Percentiles rank a stretch among this genome's conserved stretches.
Conservation (phyloP, 768 basidiomycete genomes). For the Leccinum subgranulosum region DNA sequence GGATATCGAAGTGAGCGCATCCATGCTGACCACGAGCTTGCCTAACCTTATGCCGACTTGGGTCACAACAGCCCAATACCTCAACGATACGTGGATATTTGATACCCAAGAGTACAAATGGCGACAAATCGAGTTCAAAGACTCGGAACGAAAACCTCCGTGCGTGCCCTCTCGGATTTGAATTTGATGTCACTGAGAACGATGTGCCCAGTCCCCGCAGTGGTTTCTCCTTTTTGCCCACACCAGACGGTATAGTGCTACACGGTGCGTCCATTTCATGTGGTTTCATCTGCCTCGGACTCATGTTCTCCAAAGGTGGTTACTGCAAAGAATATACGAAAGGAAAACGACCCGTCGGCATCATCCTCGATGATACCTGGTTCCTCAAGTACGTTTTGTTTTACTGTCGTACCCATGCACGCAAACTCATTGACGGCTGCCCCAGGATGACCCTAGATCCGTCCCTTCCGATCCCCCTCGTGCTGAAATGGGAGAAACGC, state of each 20-base stretch:
- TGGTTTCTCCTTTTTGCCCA: slow-evolving; percentile 83
- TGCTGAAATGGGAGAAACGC: slow-evolving; percentile 82
- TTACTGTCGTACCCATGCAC: background rate
- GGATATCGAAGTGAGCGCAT: slow-evolving; percentile 62
- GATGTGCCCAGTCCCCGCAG: slow-evolving; percentile 53
- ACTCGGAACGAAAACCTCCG: slow-evolving; percentile 73
- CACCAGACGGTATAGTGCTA: slow-evolving; percentile 72
- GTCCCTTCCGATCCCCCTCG: slow-evolving; percentile 32
- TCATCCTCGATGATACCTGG: slow-evolving; percentile 93
- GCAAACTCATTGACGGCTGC: background rate
- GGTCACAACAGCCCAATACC: slow-evolving; percentile 58
- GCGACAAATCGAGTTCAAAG: slow-evolving; percentile 71
- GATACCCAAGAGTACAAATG: slow-evolving; percentile 86
- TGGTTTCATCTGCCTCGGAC: background rate
- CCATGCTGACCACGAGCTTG: background rate
- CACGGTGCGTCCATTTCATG: slow-evolving; percentile 51
- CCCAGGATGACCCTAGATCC: slow-evolving; percentile 34
- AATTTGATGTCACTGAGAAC: background rate
- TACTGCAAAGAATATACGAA: slow-evolving; percentile 90
- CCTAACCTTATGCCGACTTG: background rate
- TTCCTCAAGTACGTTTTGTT: slow-evolving; percentile 56
- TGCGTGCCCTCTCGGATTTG: slow-evolving; percentile 29
- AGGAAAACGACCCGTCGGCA: slow-evolving; percentile 78
- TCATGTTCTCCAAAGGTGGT: slow-evolving; percentile 51
- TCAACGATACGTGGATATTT: slow-evolving; percentile 84